Evolutionary conservation across 192 early-diverging fungal species (phyloP).

Genomic region (Paraglomus occultum): DNA sequence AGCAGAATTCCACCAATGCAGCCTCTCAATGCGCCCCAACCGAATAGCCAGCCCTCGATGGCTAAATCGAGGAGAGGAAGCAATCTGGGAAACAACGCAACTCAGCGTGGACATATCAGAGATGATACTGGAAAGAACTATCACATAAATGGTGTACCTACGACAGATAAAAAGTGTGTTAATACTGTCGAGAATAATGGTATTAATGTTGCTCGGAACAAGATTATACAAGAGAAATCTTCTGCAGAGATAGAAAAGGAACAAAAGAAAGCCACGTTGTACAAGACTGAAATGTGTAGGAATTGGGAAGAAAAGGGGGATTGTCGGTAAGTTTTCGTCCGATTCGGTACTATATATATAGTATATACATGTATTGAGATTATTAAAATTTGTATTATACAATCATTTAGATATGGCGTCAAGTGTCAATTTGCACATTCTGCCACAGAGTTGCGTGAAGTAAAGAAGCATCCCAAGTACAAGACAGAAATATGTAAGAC

Average conservation of each 20-base stretch:
- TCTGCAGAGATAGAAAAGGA: constrained; percentile 24
- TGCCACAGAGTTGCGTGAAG: constrained; percentile 67
- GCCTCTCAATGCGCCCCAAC: too few relatives aligned
- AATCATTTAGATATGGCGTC: constrained; percentile 69
- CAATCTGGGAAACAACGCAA: too few relatives aligned
- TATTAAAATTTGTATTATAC: constrained; percentile 2
- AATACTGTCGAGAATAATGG: too few relatives aligned
- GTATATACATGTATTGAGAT: background rate
- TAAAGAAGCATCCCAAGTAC: constrained; percentile 89
- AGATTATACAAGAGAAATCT: constrained; percentile 7
- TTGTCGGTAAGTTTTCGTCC: constrained; percentile 40
- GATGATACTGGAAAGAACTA: too few relatives aligned
- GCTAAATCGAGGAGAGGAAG: too few relatives aligned
- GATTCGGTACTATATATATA: too few relatives aligned
- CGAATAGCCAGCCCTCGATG: too few relatives aligned
- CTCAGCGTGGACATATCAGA: too few relatives aligned
- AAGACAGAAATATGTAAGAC: constrained; percentile 95
- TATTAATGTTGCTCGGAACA: too few relatives aligned
- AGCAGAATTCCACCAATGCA: too few relatives aligned
- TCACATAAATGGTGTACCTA: too few relatives aligned
- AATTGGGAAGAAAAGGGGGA: constrained; percentile 49
- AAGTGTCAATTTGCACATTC: constrained; percentile 97
- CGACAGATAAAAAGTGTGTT: too few relatives aligned
- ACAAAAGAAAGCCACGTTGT: constrained; percentile 40
- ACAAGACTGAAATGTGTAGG: constrained; percentile 50